phyloP scores from a whole-genome alignment of 306 rosid genomes.

The Dalbergia oliveri region DNA sequence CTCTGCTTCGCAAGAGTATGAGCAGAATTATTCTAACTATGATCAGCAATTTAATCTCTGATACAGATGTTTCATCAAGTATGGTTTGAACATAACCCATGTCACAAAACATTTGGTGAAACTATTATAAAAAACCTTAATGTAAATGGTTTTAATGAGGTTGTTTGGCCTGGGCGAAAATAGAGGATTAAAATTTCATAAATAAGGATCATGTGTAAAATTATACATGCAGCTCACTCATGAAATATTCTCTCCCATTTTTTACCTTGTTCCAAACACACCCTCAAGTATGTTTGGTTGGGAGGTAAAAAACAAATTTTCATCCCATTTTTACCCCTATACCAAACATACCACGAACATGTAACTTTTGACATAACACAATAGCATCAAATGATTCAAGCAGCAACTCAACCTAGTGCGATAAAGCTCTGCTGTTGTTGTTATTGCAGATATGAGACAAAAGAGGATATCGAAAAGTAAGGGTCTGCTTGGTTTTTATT shows the following conservation, averaged over 20 bases:
- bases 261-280: not conserved
- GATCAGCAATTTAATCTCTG: not conserved
- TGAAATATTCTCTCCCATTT: too few relatives aligned
- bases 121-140: not conserved
- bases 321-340: too few relatives aligned
- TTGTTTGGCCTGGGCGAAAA: too few relatives aligned
- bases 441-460: not conserved
- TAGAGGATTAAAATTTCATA: too few relatives aligned
- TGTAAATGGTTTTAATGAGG: not conserved
- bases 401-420: not conserved
- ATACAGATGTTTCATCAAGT: slow-evolving; percentile 1
- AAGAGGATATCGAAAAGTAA: not conserved
- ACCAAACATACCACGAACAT: not conserved
- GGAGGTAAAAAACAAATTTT: too few relatives aligned
- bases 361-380: not conserved
- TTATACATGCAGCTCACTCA: too few relatives aligned
- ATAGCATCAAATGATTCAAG: slow-evolving; percentile 6
- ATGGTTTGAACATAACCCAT: not conserved
- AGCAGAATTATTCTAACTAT: not conserved
- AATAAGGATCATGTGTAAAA: too few relatives aligned
- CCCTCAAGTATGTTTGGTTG: not conserved
- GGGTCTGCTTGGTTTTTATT: too few relatives aligned
- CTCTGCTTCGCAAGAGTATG: not conserved
- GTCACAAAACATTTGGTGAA: not conserved
- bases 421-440: not conserved